These are phyloP conservation scores for Trichoderma hamatum DNA, from an alignment of 2,329 filamentous ascomycete species.

Conservation along the genomic window DNA sequence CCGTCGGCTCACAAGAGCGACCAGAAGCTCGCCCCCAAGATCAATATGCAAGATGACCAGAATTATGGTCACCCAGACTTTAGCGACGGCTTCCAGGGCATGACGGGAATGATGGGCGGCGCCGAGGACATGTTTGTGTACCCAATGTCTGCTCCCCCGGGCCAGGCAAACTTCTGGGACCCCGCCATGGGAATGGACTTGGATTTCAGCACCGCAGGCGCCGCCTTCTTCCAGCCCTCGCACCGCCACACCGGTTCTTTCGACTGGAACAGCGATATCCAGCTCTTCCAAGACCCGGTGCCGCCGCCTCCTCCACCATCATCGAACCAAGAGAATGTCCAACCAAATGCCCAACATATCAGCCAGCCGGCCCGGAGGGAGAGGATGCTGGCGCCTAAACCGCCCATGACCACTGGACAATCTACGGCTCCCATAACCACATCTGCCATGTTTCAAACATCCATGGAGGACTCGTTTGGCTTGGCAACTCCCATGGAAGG, in stretches of 20 bases:
- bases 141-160: slow-evolving; percentile 61
- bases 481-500: slow-evolving; percentile 50
- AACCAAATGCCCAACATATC: slow-evolving; percentile 31
- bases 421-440: neutral
- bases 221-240: slow-evolving; percentile 48
- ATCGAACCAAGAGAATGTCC: slow-evolving; percentile 42
- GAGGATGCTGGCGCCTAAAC: slow-evolving; percentile 55
- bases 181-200: slow-evolving; percentile 62
- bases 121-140: slow-evolving; percentile 62
- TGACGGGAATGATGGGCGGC: slow-evolving; percentile 51
- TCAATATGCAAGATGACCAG: slow-evolving; percentile 63
- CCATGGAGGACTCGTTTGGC: slow-evolving; percentile 56
- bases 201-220: slow-evolving; percentile 54
- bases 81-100: slow-evolving; percentile 50
- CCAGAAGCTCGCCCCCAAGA: slow-evolving; percentile 58
- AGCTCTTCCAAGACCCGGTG: slow-evolving; percentile 55
- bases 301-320: slow-evolving; percentile 38
- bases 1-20: slow-evolving; percentile 59
- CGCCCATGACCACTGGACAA: slow-evolving; percentile 43
- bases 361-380: slow-evolving; percentile 45
- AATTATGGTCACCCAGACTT: slow-evolving; percentile 57
- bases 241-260: slow-evolving; percentile 55
- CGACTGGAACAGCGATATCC: slow-evolving; percentile 60
- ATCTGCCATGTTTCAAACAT: slow-evolving; percentile 45
- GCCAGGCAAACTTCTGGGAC: slow-evolving; percentile 61